Conservation (phyloP, 257 asterid species). For the Nicotiana attenuata region DNA sequence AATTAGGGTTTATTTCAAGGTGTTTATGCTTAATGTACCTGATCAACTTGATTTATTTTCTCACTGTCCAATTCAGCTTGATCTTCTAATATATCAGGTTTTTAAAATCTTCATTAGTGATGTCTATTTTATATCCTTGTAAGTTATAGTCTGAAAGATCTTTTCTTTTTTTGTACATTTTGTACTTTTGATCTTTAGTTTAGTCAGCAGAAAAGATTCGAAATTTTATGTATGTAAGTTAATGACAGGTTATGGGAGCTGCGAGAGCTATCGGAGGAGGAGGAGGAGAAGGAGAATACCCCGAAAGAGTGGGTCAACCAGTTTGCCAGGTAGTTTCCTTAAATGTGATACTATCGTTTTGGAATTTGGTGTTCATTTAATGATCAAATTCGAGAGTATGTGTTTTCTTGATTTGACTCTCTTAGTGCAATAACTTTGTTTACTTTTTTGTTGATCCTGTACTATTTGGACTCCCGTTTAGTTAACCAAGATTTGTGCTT, state of each 20-base stretch:
- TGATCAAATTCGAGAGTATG: background rate
- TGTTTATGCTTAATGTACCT: background rate
- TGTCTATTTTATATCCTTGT: background rate
- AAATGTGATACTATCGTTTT: background rate
- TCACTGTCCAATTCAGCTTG: background rate
- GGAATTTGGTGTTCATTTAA: background rate
- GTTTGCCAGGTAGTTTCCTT: slow-evolving; percentile 53
- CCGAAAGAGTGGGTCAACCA: slow-evolving; percentile 63
- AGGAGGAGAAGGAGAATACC: slow-evolving; percentile 22
- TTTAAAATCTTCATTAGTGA: background rate
- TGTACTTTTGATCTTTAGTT: slow-evolving; percentile 3
- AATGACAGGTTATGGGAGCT: slow-evolving; percentile 44
- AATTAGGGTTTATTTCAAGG: background rate
- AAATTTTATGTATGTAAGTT: slow-evolving; percentile 4
- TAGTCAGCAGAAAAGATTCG: background rate
- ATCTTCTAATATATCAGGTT: background rate
- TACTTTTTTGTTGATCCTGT: background rate
- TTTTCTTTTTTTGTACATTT: background rate
- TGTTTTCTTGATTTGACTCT: background rate
- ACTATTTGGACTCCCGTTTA: background rate
- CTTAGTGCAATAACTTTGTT: background rate
- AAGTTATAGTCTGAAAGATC: background rate
- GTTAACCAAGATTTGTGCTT: background rate
- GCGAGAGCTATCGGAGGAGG: slow-evolving; percentile 34
- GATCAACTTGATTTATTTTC: background rate